A percentile compares a stretch with the other conserved stretches of the same genome.
These are phyloP conservation scores for Rheum nobile DNA, from an alignment of 148 eudicot species.

Conservation along the genomic window DNA sequence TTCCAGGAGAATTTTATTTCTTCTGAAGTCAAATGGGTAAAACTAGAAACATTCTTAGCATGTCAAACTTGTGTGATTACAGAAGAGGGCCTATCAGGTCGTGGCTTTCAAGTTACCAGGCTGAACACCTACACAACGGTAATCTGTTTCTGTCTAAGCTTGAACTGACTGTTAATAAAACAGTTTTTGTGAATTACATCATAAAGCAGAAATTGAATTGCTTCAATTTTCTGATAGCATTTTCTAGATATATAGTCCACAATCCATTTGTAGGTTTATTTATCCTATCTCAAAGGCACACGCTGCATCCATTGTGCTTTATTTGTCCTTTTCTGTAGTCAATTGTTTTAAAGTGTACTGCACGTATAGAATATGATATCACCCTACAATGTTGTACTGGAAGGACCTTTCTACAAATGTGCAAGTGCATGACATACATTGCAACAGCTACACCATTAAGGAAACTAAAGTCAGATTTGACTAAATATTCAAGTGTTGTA, in stretches of 20 bases:
- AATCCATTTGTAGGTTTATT: neutral
- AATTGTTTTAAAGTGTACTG: neutral
- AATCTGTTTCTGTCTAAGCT: conserved; percentile 11
- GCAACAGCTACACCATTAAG: neutral
- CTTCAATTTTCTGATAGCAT: neutral
- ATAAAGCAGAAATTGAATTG: neutral
- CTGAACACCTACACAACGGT: conserved; percentile 93
- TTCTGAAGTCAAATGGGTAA: neutral
- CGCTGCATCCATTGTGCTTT: no score
- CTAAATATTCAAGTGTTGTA: neutral
- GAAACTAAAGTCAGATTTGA: neutral
- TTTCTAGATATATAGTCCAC: neutral
- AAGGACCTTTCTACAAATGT: neutral
- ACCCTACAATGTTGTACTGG: neutral
- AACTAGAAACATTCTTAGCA: neutral
- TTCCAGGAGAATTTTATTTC: neutral
- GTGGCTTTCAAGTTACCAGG: conserved; percentile 87
- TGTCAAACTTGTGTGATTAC: conserved; percentile 10
- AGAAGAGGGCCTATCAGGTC: conserved; percentile 76
- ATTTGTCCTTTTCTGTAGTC: neutral
- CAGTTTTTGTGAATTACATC: neutral
- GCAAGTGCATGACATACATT: neutral
- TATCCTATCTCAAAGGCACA: neutral
- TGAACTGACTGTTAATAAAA: neutral
- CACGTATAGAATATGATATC: neutral